A percentile compares a stretch with the other conserved stretches of the same genome.
These are phyloP conservation scores for Aspergillus conjunctus DNA, from an alignment of 495 filamentous ascomycete species.

Conservation along the genomic window DNA sequence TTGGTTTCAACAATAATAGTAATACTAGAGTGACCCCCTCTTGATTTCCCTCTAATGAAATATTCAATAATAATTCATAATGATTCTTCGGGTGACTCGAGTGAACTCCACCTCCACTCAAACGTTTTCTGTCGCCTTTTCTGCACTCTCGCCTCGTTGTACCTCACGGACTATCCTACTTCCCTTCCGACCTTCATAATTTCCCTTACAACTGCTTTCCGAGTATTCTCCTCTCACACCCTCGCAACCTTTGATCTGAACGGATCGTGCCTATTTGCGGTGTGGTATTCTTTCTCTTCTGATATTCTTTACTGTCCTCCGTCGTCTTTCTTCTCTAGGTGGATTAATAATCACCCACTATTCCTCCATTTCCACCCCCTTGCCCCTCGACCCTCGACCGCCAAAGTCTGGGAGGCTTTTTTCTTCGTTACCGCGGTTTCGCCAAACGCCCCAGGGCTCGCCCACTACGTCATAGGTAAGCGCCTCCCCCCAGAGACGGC, in stretches of 20 bases:
- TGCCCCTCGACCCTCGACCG: slow-evolving; percentile 7
- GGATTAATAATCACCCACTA: neutral
- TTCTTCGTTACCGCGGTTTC: slow-evolving; percentile 25
- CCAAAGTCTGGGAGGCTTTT: slow-evolving; percentile 1
- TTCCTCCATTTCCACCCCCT: neutral
- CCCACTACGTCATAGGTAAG: slow-evolving; percentile 42
- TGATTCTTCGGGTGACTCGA: neutral
- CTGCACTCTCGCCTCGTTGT: neutral
- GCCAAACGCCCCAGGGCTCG: slow-evolving; percentile 26
- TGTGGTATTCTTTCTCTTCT: neutral
- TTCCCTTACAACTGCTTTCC: slow-evolving; percentile 10
- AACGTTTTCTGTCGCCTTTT: neutral
- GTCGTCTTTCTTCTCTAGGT: neutral
- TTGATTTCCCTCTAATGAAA: neutral
- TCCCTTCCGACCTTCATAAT: slow-evolving; percentile 24
- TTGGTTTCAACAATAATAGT: neutral
- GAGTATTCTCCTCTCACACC: neutral
- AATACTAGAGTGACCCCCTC: neutral
- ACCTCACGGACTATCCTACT: slow-evolving; percentile 31
- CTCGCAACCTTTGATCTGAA: slow-evolving; percentile 1
- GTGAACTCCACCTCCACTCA: neutral
- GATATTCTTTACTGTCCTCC: neutral
- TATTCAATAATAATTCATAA: neutral
- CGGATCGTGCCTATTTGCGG: neutral
- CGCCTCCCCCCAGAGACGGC: slow-evolving; percentile 35